Conservation (phyloP, 176 grass and related monocot species). For the Secale cereale region DNA sequence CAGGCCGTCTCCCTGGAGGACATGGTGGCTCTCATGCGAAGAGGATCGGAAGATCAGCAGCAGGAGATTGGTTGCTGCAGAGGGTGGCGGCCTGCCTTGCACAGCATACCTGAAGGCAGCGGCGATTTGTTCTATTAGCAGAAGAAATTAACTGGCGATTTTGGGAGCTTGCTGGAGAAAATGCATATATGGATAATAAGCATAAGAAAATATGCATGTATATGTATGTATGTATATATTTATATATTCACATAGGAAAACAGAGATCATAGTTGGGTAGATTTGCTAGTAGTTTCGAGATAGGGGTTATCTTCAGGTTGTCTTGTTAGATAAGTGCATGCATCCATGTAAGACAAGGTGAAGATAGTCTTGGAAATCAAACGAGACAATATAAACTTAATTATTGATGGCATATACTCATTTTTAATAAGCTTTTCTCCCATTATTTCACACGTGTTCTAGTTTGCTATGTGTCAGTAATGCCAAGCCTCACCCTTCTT, state of each 20-base stretch:
- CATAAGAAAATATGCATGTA: background rate
- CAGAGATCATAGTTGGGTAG: background rate
- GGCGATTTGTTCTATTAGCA: conserved; percentile 26
- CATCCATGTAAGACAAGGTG: conserved; percentile 32
- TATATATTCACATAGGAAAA: background rate
- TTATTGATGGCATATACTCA: background rate
- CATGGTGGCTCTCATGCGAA: conserved; percentile 44
- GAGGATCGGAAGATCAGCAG: background rate
- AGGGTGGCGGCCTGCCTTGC: conserved; percentile 63
- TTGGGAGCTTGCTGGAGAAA: background rate
- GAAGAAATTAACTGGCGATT: background rate
- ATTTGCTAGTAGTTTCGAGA: conserved; percentile 16
- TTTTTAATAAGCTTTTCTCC: background rate
- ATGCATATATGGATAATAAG: conserved; percentile 32
- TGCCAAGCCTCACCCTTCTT: no score
- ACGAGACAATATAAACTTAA: background rate
- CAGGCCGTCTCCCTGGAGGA: conserved; percentile 35
- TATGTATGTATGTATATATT: background rate
- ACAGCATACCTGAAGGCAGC: conserved; percentile 69
- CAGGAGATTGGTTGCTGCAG: conserved; percentile 2
- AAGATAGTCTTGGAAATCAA: conserved; percentile 43
- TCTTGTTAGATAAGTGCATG: conserved; percentile 8
- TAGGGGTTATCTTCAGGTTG: conserved; percentile 41
- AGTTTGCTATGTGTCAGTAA: no score
- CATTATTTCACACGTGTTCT: background rate